Conservation (phyloP, 1,284 basidiomycete species). For the Peniophora sp. region DNA sequence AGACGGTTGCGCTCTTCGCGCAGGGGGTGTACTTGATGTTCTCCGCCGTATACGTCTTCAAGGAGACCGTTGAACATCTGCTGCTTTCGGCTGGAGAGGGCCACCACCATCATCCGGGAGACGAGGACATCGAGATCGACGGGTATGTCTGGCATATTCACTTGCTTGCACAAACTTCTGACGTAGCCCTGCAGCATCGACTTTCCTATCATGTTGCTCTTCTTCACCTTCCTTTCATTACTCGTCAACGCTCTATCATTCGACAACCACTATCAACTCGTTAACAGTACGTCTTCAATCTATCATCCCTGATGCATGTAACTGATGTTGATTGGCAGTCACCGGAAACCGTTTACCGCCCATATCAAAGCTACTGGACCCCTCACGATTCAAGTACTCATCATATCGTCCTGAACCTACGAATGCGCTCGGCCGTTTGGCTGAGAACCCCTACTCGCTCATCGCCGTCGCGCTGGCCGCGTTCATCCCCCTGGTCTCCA, state of each 20-base stretch:
- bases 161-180: constrained; percentile 3
- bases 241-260: constrained; percentile 46
- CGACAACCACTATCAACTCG: constrained; percentile 61
- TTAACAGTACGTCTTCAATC: constrained; percentile 43
- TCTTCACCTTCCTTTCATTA: constrained; percentile 50
- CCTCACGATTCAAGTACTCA: constrained; percentile 29
- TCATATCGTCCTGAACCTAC: constrained; percentile 21
- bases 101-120: constrained; percentile 54
- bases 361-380: constrained; percentile 33
- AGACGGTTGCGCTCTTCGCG: constrained; percentile 78
- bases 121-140: constrained; percentile 30
- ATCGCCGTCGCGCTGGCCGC: constrained; percentile 34
- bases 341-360: constrained; percentile 49
- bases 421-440: constrained; percentile 28
- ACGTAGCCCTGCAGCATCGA: constrained; percentile 40
- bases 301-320: background rate
- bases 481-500: constrained; percentile 32
- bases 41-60: constrained; percentile 86
- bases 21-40: constrained; percentile 89
- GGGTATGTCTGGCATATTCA: constrained; percentile 24
- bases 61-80: constrained; percentile 85
- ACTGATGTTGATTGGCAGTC: constrained; percentile 23
- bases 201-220: constrained; percentile 58
- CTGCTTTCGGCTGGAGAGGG: constrained; percentile 58
- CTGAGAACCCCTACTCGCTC: constrained; percentile 47